These are phyloP conservation scores for Oxytropis ochrocephala DNA, from an alignment of 306 rosid genomes.

Conservation along the genomic window DNA sequence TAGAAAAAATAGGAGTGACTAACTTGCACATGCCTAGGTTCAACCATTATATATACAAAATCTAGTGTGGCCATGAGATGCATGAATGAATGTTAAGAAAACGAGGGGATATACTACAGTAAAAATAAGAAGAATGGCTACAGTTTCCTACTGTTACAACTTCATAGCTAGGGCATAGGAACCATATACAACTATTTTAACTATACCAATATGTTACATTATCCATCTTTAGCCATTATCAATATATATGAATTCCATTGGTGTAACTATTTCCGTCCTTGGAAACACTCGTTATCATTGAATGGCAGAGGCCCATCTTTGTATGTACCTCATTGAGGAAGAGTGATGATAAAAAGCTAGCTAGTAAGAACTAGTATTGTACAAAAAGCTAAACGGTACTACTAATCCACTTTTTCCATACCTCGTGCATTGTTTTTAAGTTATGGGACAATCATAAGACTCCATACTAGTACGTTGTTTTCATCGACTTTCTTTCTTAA, in stretches of 20 bases:
- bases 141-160: neutral
- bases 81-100: too few species aligned
- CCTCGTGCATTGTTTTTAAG: conserved; percentile 30
- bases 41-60: too few species aligned
- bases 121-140: neutral
- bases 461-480: neutral
- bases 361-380: conserved; percentile 7
- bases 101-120: too few species aligned
- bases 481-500: neutral
- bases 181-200: conserved; percentile 18
- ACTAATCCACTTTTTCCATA: conserved; percentile 12
- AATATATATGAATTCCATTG: neutral
- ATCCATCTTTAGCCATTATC: conserved; percentile 13
- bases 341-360: conserved; percentile 26
- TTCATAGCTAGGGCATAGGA: conserved; percentile 9
- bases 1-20: too few species aligned
- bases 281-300: conserved; percentile 17
- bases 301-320: conserved; percentile 27
- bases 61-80: too few species aligned
- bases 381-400: neutral
- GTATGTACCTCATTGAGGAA: conserved; percentile 17
- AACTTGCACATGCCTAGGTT: too few species aligned
- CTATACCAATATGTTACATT: conserved; percentile 8
- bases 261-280: conserved; percentile 15
- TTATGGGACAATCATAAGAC: conserved; percentile 19